These are phyloP conservation scores for Pseudonectria foliicola DNA, from an alignment of 2,329 filamentous ascomycete genomes.

Conservation along the genomic window DNA sequence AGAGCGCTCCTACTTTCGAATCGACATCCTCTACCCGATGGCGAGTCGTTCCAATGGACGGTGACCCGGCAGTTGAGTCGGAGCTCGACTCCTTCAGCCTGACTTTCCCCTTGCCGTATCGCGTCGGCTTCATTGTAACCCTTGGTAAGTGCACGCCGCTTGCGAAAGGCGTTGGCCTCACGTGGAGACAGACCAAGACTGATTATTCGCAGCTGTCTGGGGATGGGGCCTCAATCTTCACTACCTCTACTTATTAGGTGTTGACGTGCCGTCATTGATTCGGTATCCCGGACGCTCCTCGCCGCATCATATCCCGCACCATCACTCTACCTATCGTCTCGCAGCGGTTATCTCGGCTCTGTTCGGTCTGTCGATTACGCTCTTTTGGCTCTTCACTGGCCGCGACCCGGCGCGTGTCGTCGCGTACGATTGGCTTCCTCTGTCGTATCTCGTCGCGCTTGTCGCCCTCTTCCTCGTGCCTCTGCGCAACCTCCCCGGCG, in stretches of 20 bases:
- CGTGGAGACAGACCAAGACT: constrained; percentile 4
- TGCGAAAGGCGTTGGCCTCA: neutral
- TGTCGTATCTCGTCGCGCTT: constrained; percentile 71
- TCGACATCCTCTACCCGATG: constrained; percentile 12
- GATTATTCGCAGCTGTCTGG: constrained; percentile 66
- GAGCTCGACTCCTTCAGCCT: constrained; percentile 80
- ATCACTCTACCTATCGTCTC: constrained; percentile 79
- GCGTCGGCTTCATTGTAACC: constrained; percentile 78
- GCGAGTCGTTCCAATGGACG: constrained; percentile 50
- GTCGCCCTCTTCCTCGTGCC: constrained; percentile 66
- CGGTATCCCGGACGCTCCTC: constrained; percentile 74
- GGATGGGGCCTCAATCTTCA: constrained; percentile 92
- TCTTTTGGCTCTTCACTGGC: constrained; percentile 79
- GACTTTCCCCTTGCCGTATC: constrained; percentile 80
- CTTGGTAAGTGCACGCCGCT: constrained; percentile 53
- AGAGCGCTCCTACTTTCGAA: constrained; percentile 1
- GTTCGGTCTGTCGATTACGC: constrained; percentile 61
- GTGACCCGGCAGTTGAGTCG: constrained; percentile 62
- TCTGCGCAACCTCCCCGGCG: constrained; percentile 57
- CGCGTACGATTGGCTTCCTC: constrained; percentile 77
- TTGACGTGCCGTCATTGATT: constrained; percentile 82
- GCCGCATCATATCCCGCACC: constrained; percentile 63
- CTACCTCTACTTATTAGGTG: constrained; percentile 69
- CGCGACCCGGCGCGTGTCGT: constrained; percentile 63
- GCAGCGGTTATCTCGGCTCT: constrained; percentile 69